Evolutionary conservation across 441 rosid genomes (phyloP).

Genomic region (Hypseocharis bilobata): DNA sequence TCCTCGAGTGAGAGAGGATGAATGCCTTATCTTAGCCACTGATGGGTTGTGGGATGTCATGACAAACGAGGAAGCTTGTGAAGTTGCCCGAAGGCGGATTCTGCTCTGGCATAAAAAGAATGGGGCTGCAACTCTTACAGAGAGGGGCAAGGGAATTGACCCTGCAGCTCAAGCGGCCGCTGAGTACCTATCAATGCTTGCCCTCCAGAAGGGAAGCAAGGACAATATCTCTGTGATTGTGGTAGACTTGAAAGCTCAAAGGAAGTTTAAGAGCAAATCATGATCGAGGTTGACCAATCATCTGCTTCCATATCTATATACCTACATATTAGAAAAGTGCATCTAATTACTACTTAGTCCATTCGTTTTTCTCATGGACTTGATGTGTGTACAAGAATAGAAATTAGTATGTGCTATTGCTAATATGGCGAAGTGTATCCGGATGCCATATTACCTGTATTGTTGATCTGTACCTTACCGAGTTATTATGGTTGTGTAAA

Average conservation of each 20-base stretch:
- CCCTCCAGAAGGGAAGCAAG: constrained; percentile 75
- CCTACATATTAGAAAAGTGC: not conserved
- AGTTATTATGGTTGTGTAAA: not conserved
- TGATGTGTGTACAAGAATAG: not conserved
- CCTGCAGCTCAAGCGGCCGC: constrained; percentile 85
- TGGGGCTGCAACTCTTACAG: constrained; percentile 22
- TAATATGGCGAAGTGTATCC: not conserved
- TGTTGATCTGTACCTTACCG: too few relatives aligned
- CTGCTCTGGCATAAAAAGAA: constrained; percentile 76
- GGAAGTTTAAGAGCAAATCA: constrained; percentile 68
- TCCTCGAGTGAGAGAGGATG: constrained; percentile 73
- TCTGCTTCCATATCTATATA: not conserved
- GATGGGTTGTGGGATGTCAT: constrained; percentile 92
- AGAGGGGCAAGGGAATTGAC: constrained; percentile 42
- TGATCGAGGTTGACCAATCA: constrained; percentile 22
- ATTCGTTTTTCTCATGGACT: not conserved
- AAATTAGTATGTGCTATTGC: not conserved
- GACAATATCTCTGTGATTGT: constrained; percentile 67
- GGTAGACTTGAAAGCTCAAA: constrained; percentile 74
- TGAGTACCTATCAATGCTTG: constrained; percentile 56
- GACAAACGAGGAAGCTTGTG: constrained; percentile 76
- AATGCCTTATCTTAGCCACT: constrained; percentile 72
- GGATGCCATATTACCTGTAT: not conserved
- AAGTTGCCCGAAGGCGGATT: constrained; percentile 64
- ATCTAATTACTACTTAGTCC: not conserved